Evolutionary conservation across 305 asterid genomes (phyloP).

Genomic region (Caryopteris hybrid): DNA sequence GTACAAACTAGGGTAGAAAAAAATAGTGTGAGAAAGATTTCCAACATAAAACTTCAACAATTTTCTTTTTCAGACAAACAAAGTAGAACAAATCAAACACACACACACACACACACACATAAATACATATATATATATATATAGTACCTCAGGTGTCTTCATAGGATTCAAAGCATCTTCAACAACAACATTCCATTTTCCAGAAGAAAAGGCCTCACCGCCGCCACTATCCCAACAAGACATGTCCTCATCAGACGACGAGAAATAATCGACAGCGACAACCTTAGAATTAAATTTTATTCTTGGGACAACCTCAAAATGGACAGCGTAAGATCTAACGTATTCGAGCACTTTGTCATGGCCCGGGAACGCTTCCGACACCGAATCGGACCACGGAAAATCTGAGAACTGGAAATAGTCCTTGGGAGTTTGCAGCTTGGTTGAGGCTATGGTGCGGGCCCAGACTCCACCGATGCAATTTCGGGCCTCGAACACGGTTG

Average conservation of each 20-base stretch:
- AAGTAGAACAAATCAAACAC: no score
- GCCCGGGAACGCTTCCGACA: slow-evolving; percentile 33
- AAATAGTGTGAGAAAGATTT: no score
- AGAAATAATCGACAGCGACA: slow-evolving; percentile 25
- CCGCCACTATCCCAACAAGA: slow-evolving; percentile 38
- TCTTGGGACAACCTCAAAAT: slow-evolving; percentile 27
- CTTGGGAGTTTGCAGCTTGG: slow-evolving; percentile 54
- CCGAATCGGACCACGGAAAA: slow-evolving; percentile 48
- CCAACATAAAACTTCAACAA: background rate
- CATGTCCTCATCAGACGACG: slow-evolving; percentile 16
- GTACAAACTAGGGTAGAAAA: no score
- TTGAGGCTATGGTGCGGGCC: slow-evolving; percentile 40
- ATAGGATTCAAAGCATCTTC: slow-evolving; percentile 25
- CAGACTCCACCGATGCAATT: slow-evolving; percentile 44
- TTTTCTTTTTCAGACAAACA: no score
- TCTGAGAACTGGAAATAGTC: slow-evolving; percentile 55
- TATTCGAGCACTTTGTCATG: slow-evolving; percentile 42
- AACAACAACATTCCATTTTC: slow-evolving; percentile 46
- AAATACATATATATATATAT: no score
- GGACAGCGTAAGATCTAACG: slow-evolving; percentile 42
- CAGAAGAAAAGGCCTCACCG: slow-evolving; percentile 45
- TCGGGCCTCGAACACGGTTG: slow-evolving; percentile 41
- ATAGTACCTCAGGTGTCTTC: slow-evolving; percentile 27
- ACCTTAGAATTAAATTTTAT: slow-evolving; percentile 39
- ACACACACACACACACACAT: no score